Evolutionary conservation across 2,329 filamentous ascomycete species (phyloP).

Genomic region (Ilyonectria sp.): DNA sequence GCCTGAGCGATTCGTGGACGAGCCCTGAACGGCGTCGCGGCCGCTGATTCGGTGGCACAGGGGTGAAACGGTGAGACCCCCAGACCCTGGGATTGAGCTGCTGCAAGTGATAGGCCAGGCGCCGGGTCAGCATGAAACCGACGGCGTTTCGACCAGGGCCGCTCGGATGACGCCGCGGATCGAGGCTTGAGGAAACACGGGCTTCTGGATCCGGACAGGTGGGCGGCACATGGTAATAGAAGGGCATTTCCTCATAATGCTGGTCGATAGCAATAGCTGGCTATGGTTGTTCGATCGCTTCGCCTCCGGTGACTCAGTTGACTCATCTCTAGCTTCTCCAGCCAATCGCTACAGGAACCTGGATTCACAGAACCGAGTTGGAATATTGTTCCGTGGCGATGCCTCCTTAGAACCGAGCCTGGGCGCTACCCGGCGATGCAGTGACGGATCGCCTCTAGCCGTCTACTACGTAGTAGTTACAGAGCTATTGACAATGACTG

Average conservation of each 20-base stretch:
- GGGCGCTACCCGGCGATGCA: slow-evolving; percentile 4
- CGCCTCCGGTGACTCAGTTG: slow-evolving; percentile 3
- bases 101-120: slow-evolving; percentile 46
- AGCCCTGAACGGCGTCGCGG: slow-evolving; percentile 9
- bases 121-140: slow-evolving; percentile 47
- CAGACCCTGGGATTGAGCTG: slow-evolving; percentile 45
- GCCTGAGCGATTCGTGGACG: slow-evolving; percentile 8
- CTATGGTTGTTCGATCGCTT: neutral
- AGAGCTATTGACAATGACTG: slow-evolving; percentile 15
- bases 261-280: slow-evolving; percentile 2
- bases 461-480: neutral
- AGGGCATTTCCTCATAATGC: neutral
- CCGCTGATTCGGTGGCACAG: slow-evolving; percentile 43
- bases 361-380: neutral
- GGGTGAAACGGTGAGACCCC: slow-evolving; percentile 47
- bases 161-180: slow-evolving; percentile 42
- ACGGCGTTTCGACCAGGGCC: slow-evolving; percentile 47
- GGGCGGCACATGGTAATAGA: slow-evolving; percentile 24
- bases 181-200: slow-evolving; percentile 32
- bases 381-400: neutral
- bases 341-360: neutral
- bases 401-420: neutral
- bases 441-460: slow-evolving; percentile 6
- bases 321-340: neutral
- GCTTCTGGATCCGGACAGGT: slow-evolving; percentile 1